Evolutionary conservation across 2,329 filamentous ascomycete species (phyloP).

Genomic region (Stagonosporopsis chrysanthemi): DNA sequence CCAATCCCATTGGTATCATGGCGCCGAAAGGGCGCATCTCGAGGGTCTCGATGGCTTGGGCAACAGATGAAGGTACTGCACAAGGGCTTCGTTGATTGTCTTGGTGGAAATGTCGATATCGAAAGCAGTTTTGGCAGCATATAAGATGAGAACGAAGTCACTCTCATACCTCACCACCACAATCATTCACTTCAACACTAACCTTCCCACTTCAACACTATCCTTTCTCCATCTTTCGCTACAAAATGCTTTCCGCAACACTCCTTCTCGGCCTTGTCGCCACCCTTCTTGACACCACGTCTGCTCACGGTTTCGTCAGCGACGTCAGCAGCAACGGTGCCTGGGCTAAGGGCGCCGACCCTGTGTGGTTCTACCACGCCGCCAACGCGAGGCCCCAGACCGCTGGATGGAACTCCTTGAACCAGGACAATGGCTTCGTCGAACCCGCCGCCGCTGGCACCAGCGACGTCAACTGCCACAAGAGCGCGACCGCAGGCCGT

Average conservation of each 20-base stretch:
- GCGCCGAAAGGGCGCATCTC: slow-evolving; percentile 3
- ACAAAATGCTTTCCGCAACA: slow-evolving; percentile 30
- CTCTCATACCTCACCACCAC: slow-evolving; percentile 1
- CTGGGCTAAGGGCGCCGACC: slow-evolving; percentile 42
- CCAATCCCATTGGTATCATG: slow-evolving; percentile 13
- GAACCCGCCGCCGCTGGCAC: slow-evolving; percentile 36
- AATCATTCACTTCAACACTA: neutral
- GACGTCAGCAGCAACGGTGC: slow-evolving; percentile 33
- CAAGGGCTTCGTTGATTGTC: neutral
- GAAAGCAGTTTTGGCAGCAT: neutral
- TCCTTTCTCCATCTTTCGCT: neutral
- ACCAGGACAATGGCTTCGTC: slow-evolving; percentile 51
- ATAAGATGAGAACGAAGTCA: slow-evolving; percentile 2
- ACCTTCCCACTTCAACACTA: neutral
- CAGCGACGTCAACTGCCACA: slow-evolving; percentile 50
- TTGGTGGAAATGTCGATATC: neutral
- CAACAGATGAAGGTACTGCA: slow-evolving; percentile 1
- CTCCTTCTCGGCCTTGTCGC: slow-evolving; percentile 30
- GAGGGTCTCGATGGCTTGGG: slow-evolving; percentile 4
- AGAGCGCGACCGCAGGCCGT: slow-evolving; percentile 45
- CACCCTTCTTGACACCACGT: slow-evolving; percentile 30
- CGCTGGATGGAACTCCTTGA: slow-evolving; percentile 46
- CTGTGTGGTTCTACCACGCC: slow-evolving; percentile 43
- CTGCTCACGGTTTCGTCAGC: slow-evolving; percentile 44
- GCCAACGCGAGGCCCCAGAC: slow-evolving; percentile 35